Percentiles rank a stretch among this genome's conserved stretches.
phyloP scores from a whole-genome alignment of 2,329 filamentous ascomycete genomes.

The Fusarium guadeloupense region DNA sequence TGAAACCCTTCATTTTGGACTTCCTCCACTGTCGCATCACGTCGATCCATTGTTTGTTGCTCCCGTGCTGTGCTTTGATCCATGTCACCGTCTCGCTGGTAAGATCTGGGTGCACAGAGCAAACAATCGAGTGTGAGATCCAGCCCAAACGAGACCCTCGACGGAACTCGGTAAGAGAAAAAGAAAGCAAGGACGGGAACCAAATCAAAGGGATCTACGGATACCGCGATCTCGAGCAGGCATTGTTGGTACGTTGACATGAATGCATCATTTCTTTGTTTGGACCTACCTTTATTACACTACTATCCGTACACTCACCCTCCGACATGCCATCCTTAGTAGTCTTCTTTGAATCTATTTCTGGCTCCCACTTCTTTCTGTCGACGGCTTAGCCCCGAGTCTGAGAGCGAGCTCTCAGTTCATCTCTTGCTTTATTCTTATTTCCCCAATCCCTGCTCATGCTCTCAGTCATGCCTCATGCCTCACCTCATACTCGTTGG shows the following conservation, averaged over 20 bases:
- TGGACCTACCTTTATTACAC: constrained; percentile 1
- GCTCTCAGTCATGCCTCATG: constrained; percentile 14
- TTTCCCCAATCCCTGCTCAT: constrained; percentile 21
- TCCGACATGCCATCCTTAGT: too few species aligned
- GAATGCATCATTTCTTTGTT: constrained; percentile 29
- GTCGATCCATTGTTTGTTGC: constrained; percentile 25
- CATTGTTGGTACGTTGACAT: background rate
- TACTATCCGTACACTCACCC: too few species aligned
- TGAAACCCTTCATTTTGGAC: constrained; percentile 36
- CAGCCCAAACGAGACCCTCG: constrained; percentile 32
- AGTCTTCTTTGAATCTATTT: constrained; percentile 33
- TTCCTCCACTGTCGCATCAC: constrained; percentile 19
- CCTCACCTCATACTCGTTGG: constrained; percentile 10
- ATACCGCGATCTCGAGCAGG: background rate
- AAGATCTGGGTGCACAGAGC: constrained; percentile 43
- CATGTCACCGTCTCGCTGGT: constrained; percentile 36
- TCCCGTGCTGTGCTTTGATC: constrained; percentile 39
- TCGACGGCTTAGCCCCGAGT: constrained; percentile 16
- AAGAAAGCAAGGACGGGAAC: constrained; percentile 10
- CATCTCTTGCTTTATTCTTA: constrained; percentile 18
- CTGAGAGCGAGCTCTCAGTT: background rate
- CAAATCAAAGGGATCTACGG: constrained; percentile 12
- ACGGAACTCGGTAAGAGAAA: constrained; percentile 11
- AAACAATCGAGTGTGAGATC: constrained; percentile 32
- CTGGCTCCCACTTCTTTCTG: constrained; percentile 24